Percentiles rank a stretch among this genome's conserved stretches.
Evolutionary conservation across 371 early-diverging fungal genomes (phyloP).

Genomic region (Zychaea mexicana): DNA sequence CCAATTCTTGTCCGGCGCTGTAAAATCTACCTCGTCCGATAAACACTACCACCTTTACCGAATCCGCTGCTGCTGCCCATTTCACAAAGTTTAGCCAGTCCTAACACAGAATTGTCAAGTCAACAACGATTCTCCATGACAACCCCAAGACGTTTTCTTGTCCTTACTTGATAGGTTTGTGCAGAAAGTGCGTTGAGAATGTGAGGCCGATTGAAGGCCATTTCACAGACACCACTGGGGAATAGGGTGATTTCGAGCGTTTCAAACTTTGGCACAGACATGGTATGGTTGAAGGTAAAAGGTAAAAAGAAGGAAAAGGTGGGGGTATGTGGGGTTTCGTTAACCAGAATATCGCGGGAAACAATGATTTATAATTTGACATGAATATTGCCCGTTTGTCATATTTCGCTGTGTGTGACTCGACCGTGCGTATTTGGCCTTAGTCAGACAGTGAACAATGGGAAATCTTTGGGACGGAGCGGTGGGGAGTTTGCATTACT

Average conservation of each 20-base stretch:
- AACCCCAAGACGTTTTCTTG: too few species aligned
- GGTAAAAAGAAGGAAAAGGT: conserved; percentile 61
- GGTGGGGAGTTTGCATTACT: background rate
- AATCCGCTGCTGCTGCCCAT: conserved; percentile 53
- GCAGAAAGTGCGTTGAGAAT: conserved; percentile 66
- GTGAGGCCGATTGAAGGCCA: conserved; percentile 70
- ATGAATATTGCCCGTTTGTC: background rate
- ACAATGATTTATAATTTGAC: conserved; percentile 71
- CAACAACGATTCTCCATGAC: too few species aligned
- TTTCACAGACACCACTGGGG: conserved; percentile 56
- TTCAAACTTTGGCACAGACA: conserved; percentile 14
- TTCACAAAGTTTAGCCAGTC: conserved; percentile 64
- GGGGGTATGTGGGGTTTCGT: background rate
- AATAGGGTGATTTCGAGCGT: conserved; percentile 9
- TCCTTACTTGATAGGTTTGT: conserved; percentile 56
- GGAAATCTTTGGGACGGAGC: background rate
- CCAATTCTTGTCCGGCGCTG: conserved; percentile 67
- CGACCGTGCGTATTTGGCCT: background rate
- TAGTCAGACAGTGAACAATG: background rate
- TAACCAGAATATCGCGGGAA: conserved; percentile 68
- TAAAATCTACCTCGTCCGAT: conserved; percentile 74
- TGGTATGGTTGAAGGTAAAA: conserved; percentile 87
- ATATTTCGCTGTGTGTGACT: background rate
- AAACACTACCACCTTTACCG: conserved; percentile 62
- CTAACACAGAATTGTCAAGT: too few species aligned